Conservation (phyloP, 2,329 filamentous ascomycete genomes). For the Macroventuria anomochaeta region DNA sequence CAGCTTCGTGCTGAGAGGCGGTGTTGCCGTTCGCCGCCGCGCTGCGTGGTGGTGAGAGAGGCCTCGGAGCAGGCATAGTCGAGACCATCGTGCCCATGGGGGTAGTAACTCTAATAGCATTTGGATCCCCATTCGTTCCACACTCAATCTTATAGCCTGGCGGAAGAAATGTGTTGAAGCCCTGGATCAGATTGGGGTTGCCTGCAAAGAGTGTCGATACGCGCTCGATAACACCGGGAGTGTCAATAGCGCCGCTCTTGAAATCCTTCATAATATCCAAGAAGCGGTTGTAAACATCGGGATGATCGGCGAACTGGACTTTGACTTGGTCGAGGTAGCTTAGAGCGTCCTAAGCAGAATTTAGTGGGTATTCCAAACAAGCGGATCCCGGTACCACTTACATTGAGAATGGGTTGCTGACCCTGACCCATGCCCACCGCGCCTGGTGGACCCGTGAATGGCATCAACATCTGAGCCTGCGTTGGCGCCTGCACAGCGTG, state of each 20-base stretch:
- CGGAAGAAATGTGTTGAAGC: conserved; percentile 97
- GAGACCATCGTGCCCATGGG: conserved; percentile 97
- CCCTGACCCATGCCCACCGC: conserved; percentile 72
- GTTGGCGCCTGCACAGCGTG: conserved; percentile 63
- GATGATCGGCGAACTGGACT: conserved; percentile 94
- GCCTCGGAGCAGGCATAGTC: conserved; percentile 70
- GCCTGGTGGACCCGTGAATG: conserved; percentile 53
- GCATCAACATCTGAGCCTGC: conserved; percentile 61
- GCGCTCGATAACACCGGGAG: conserved; percentile 93
- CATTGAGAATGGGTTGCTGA: conserved; percentile 82
- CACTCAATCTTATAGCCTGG: conserved; percentile 97
- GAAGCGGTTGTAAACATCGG: conserved; percentile 96
- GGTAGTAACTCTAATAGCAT: conserved; percentile 94
- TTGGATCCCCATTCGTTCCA: conserved; percentile 89
- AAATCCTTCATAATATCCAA: conserved; percentile 99
- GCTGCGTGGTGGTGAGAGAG: conserved; percentile 56
- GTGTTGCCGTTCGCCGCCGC: conserved; percentile 62
- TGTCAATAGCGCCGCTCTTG: conserved; percentile 98
- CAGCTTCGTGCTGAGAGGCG: conserved; percentile 51
- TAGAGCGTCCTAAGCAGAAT: conserved; percentile 69
- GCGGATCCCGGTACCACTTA: conserved; percentile 9
- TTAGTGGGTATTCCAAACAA: conserved; percentile 11
- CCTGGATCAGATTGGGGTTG: conserved; percentile 93
- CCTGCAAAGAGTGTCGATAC: conserved; percentile 96
- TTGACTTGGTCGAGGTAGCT: conserved; percentile 99